phyloP scores from a whole-genome alignment of 2,329 filamentous ascomycete species.

The Penicillium corylophilum region DNA sequence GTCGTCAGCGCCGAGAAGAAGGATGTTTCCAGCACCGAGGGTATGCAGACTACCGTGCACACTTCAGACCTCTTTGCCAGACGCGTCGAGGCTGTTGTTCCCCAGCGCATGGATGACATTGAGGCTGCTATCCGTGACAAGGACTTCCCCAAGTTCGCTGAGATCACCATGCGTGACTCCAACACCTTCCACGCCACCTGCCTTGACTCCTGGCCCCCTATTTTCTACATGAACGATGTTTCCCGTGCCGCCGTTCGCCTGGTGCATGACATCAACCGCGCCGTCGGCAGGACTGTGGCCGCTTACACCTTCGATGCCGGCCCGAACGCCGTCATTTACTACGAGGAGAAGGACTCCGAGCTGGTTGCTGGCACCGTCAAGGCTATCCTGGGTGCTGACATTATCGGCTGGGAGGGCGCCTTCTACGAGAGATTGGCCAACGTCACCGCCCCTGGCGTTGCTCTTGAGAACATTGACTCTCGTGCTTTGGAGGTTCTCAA shows the following conservation, averaged over 20 bases:
- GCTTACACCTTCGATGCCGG: slow-evolving; percentile 98
- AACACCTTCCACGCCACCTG: slow-evolving; percentile 97
- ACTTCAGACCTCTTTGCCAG: slow-evolving; percentile 85
- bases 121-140: slow-evolving; percentile 72
- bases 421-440: slow-evolving; percentile 54
- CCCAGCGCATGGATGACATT: slow-evolving; percentile 79
- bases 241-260: slow-evolving; percentile 81
- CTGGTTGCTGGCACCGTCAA: slow-evolving; percentile 77
- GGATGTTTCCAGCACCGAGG: slow-evolving; percentile 84
- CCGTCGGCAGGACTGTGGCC: slow-evolving; percentile 74
- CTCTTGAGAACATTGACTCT: slow-evolving; percentile 59
- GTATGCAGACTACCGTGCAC: slow-evolving; percentile 95
- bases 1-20: slow-evolving; percentile 95
- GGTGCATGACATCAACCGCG: slow-evolving; percentile 83
- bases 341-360: slow-evolving; percentile 73
- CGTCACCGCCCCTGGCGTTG: slow-evolving; percentile 49
- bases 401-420: slow-evolving; percentile 57
- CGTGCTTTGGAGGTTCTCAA: slow-evolving; percentile 64
- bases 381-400: slow-evolving; percentile 65
- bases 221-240: slow-evolving; percentile 98
- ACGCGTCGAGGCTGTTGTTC: slow-evolving; percentile 74
- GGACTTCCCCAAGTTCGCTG: slow-evolving; percentile 84
- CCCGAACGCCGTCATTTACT: slow-evolving; percentile 96
- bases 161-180: slow-evolving; percentile 92
- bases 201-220: slow-evolving; percentile 91